phyloP scores from a whole-genome alignment of 768 basidiomycete species.

The Lyophyllum decastes region DNA sequence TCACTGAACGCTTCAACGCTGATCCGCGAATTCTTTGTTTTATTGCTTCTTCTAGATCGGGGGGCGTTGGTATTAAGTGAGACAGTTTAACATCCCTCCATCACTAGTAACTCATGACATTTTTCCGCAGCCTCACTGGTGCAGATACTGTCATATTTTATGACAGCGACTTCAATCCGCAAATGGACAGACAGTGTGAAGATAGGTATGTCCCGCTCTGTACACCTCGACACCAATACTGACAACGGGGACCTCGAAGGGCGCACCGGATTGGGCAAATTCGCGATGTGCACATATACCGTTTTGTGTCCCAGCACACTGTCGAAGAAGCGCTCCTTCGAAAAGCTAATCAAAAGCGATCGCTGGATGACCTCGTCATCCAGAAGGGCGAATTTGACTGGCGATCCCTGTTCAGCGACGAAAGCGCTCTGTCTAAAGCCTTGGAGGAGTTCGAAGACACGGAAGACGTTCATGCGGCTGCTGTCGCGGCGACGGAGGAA shows the following conservation, averaged over 20 bases:
- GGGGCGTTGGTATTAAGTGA: conserved; percentile 94
- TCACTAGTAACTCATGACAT: conserved; percentile 12
- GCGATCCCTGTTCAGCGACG: conserved; percentile 78
- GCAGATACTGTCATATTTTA: conserved; percentile 98
- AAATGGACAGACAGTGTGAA: conserved; percentile 97
- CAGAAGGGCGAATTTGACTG: conserved; percentile 95
- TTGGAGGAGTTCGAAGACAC: conserved; percentile 86
- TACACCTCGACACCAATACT: neutral
- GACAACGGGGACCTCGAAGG: conserved; percentile 36
- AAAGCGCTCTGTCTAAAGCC: conserved; percentile 65
- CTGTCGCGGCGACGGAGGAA: conserved; percentile 74
- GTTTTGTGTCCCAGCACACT: conserved; percentile 86
- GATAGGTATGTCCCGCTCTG: conserved; percentile 60
- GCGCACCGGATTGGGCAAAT: conserved; percentile 99
- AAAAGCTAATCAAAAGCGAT: conserved; percentile 97
- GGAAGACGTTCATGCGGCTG: conserved; percentile 84
- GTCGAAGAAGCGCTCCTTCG: conserved; percentile 96
- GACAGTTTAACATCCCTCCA: conserved; percentile 27
- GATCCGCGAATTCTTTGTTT: conserved; percentile 84
- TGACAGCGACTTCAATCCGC: conserved; percentile 96
- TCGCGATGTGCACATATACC: conserved; percentile 94
- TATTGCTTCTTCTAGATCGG: conserved; percentile 78
- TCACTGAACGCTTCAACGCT: conserved; percentile 85
- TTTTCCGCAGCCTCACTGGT: conserved; percentile 62
- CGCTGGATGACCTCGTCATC: conserved; percentile 88